Percentiles rank a stretch among this genome's conserved stretches.
Conservation (phyloP, 2,329 filamentous ascomycete genomes). For the Colletotrichum sp. region DNA sequence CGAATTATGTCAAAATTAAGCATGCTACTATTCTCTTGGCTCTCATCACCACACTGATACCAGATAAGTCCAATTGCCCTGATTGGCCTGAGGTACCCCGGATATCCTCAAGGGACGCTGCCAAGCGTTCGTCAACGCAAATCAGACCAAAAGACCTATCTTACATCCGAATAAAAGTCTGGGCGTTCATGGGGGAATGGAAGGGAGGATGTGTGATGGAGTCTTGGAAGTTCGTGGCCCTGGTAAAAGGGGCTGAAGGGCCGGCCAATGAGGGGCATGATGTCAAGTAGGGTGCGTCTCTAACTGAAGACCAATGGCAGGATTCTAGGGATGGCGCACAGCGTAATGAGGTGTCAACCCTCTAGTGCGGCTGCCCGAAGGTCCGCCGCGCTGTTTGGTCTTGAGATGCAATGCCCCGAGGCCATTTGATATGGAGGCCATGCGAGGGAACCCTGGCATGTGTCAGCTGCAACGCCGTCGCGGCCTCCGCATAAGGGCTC, state of each 20-base stretch:
- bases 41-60: background rate
- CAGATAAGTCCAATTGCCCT: slow-evolving; percentile 1
- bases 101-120: background rate
- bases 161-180: background rate
- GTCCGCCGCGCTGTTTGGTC: background rate
- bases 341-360: background rate
- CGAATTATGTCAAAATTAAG: background rate
- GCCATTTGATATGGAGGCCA: background rate
- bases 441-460: background rate
- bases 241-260: background rate
- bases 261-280: background rate
- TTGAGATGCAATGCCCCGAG: background rate
- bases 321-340: background rate
- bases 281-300: background rate
- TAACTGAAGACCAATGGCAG: background rate
- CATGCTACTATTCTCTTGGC: slow-evolving; percentile 1
- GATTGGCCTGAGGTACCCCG: background rate
- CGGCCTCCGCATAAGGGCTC: background rate
- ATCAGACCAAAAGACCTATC: background rate
- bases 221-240: background rate
- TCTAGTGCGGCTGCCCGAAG: background rate
- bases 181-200: background rate
- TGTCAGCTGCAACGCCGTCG: background rate
- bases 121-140: background rate
- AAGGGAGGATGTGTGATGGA: background rate